Conservation (phyloP, 257 asterid genomes). For the Paulownia fortunei region DNA sequence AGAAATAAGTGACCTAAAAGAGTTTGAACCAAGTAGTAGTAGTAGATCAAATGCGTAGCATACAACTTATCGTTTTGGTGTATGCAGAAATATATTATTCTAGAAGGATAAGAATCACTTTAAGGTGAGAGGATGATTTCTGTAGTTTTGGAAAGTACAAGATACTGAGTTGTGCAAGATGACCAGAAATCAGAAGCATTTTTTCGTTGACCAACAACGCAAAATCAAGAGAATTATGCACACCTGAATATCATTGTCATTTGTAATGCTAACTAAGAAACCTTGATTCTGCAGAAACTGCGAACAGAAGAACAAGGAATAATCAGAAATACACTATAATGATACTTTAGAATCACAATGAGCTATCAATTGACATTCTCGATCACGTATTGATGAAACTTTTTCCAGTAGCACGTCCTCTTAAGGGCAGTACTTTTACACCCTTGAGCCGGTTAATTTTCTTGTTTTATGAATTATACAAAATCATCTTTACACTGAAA, state of each 20-base stretch:
- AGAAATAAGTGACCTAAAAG: neutral
- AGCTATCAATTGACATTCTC: conserved; percentile 1
- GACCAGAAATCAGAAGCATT: conserved; percentile 24
- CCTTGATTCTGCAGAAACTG: conserved; percentile 96
- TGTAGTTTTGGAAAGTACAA: conserved; percentile 5
- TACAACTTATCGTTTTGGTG: neutral
- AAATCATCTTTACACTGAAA: neutral
- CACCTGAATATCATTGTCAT: conserved; percentile 85
- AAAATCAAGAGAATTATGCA: conserved; percentile 26
- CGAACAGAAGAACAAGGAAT: conserved; percentile 36
- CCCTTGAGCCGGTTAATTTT: conserved; percentile 14
- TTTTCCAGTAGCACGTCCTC: neutral
- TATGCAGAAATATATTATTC: neutral
- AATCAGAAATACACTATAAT: conserved; percentile 19
- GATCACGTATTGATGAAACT: conserved; percentile 16
- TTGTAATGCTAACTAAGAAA: conserved; percentile 74
- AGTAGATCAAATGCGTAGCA: conserved; percentile 5
- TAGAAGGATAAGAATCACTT: neutral
- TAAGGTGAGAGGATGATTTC: neutral
- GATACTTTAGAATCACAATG: neutral
- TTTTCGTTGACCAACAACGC: conserved; percentile 12
- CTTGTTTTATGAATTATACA: neutral
- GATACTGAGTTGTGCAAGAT: conserved; percentile 13
- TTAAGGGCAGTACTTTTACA: neutral
- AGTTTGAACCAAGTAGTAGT: neutral